phyloP scores from a whole-genome alignment of 2,329 filamentous ascomycete species.

The Bipolaris oryzae region DNA sequence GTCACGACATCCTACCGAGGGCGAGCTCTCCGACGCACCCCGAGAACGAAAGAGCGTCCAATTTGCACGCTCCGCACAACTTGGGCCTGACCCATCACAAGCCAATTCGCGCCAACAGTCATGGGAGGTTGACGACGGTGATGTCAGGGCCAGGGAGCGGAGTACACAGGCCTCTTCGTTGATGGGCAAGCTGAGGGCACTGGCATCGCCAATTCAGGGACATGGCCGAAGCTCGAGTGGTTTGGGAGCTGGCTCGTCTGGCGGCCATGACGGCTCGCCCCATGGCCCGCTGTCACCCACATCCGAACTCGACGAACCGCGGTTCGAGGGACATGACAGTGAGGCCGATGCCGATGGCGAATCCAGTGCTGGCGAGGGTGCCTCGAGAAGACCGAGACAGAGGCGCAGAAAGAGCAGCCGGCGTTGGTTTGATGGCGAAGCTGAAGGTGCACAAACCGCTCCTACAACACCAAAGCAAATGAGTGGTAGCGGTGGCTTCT shows the following conservation, averaged over 20 bases:
- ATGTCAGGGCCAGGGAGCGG: constrained; percentile 61
- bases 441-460: constrained; percentile 63
- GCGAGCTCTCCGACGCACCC: constrained; percentile 39
- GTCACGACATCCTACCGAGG: constrained; percentile 42
- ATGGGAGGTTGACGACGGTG: constrained; percentile 66
- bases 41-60: constrained; percentile 72
- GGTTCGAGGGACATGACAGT: constrained; percentile 65
- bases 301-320: constrained; percentile 56
- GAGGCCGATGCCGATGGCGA: constrained; percentile 82
- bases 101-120: constrained; percentile 68
- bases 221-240: constrained; percentile 59
- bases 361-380: constrained; percentile 78
- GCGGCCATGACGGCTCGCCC: constrained; percentile 47
- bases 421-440: constrained; percentile 58
- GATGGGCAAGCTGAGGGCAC: constrained; percentile 78
- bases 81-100: constrained; percentile 50
- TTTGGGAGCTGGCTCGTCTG: constrained; percentile 49
- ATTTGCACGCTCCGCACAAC: constrained; percentile 62
- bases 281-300: constrained; percentile 53
- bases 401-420: constrained; percentile 69
- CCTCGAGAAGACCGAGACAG: constrained; percentile 45
- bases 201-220: constrained; percentile 63
- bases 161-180: constrained; percentile 65
- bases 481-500: constrained; percentile 47
- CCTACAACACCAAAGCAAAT: constrained; percentile 69